Percentiles rank a stretch among this genome's conserved stretches.
phyloP scores from a whole-genome alignment of 176 grass and related monocot genomes.

The Triticum monococcum region DNA sequence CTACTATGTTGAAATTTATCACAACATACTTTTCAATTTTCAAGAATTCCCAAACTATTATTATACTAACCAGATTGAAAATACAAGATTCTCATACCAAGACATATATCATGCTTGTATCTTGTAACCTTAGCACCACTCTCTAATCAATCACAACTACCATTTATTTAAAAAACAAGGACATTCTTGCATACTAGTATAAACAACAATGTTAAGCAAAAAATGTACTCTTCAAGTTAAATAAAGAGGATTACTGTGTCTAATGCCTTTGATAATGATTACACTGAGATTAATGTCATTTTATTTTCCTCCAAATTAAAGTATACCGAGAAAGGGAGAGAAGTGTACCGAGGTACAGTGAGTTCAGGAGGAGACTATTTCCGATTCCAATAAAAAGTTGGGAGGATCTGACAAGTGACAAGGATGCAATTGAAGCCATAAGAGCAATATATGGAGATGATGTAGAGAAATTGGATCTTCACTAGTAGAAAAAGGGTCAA shows the following conservation, averaged over 20 bases:
- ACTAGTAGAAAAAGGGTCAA: too few relatives aligned
- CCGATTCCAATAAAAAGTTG: conserved; percentile 52
- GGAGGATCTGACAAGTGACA: conserved; percentile 60
- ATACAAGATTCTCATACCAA: conserved; percentile 15
- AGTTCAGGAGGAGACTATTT: conserved; percentile 43
- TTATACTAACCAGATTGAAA: conserved; percentile 24
- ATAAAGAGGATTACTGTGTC: conserved; percentile 23
- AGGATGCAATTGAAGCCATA: conserved; percentile 42
- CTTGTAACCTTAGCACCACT: not conserved
- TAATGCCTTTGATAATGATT: conserved; percentile 19
- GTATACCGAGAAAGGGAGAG: conserved; percentile 64
- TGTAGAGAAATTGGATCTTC: conserved; percentile 66
- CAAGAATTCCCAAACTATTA: conserved; percentile 12
- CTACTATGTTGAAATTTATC: conserved; percentile 30
- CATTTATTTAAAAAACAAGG: conserved; percentile 17
- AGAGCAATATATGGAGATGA: conserved; percentile 55
- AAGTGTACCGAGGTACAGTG: conserved; percentile 54
- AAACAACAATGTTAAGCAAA: conserved; percentile 28
- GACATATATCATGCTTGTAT: conserved; percentile 12
- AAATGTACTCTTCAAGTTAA: conserved; percentile 16
- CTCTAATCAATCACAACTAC: not conserved
- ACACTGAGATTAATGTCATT: conserved; percentile 16
- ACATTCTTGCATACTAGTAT: conserved; percentile 14
- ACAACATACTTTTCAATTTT: conserved; percentile 14
- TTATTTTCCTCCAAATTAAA: conserved; percentile 22